These are phyloP conservation scores for Quercus gilva DNA, from an alignment of 306 rosid species.

Conservation along the genomic window DNA sequence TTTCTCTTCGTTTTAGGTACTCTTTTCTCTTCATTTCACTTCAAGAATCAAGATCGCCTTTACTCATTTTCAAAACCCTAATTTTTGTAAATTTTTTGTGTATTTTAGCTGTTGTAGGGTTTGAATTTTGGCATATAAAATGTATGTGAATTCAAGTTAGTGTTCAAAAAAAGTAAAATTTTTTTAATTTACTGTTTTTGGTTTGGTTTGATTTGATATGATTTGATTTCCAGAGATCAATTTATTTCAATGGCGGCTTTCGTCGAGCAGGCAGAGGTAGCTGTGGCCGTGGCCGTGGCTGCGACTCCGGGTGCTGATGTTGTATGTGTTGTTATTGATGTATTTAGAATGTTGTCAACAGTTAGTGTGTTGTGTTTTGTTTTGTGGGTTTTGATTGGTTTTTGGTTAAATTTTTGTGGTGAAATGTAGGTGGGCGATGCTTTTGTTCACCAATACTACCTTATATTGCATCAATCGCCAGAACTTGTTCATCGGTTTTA, in stretches of 20 bases:
- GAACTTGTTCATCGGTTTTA: conserved; percentile 80
- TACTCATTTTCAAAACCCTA: too few species aligned
- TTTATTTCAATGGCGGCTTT: conserved; percentile 50
- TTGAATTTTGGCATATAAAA: too few species aligned
- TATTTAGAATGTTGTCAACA: background rate
- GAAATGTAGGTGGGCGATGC: conserved; percentile 73
- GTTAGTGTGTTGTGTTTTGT: background rate
- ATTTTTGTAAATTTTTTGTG: too few species aligned
- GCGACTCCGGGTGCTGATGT: conserved; percentile 53
- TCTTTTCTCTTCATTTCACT: too few species aligned
- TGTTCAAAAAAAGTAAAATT: background rate
- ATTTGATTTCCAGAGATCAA: conserved; percentile 20
- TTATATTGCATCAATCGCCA: conserved; percentile 77
- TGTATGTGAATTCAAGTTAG: too few species aligned
- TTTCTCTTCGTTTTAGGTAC: too few species aligned
- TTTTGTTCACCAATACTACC: conserved; percentile 84
- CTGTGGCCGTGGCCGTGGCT: too few species aligned
- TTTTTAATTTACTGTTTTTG: background rate
- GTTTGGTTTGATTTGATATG: conserved; percentile 1
- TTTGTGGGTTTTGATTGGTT: background rate
- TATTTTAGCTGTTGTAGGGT: too few species aligned
- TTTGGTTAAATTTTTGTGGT: conserved; percentile 4
- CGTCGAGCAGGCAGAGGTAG: conserved; percentile 40
- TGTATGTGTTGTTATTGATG: conserved; percentile 40
- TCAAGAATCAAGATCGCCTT: too few species aligned